These are phyloP conservation scores for Amanita subjunquillea DNA, from an alignment of 768 basidiomycete species.

Conservation along the genomic window DNA sequence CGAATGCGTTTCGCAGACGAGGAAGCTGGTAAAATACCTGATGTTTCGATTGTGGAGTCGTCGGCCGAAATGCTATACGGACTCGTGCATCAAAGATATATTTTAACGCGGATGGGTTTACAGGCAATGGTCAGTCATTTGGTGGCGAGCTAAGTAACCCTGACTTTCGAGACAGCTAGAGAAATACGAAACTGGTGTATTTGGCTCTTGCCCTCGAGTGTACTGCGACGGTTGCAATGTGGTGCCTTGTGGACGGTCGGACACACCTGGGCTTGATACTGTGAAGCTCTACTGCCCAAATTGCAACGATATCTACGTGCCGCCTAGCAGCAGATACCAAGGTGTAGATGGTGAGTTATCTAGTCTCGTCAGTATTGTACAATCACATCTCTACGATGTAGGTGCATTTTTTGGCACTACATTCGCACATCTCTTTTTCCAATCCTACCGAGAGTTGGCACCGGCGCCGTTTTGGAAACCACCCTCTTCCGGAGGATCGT, in stretches of 20 bases:
- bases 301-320: constrained; percentile 94
- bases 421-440: constrained; percentile 97
- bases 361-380: neutral
- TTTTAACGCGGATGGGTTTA: constrained; percentile 88
- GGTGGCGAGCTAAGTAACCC: neutral
- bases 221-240: constrained; percentile 85
- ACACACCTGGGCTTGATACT: constrained; percentile 92
- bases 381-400: constrained; percentile 20
- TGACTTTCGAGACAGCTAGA: constrained; percentile 52
- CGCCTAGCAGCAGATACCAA: constrained; percentile 91
- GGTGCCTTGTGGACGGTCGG: constrained; percentile 91
- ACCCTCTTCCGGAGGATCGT: constrained; percentile 43
- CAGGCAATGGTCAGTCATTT: constrained; percentile 64
- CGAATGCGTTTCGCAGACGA: constrained; percentile 45
- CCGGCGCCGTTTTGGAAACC: constrained; percentile 89
- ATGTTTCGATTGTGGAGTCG: constrained; percentile 96
- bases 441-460: constrained; percentile 91
- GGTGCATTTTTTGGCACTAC: constrained; percentile 99
- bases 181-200: constrained; percentile 87
- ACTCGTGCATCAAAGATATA: constrained; percentile 95
- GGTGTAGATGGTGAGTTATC: constrained; percentile 78
- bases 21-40: constrained; percentile 92
- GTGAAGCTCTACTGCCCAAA: constrained; percentile 98
- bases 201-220: constrained; percentile 93
- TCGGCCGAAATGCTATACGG: constrained; percentile 97